Conservation (phyloP, 768 basidiomycete genomes). For the Lactifluus hygrophoroides region DNA sequence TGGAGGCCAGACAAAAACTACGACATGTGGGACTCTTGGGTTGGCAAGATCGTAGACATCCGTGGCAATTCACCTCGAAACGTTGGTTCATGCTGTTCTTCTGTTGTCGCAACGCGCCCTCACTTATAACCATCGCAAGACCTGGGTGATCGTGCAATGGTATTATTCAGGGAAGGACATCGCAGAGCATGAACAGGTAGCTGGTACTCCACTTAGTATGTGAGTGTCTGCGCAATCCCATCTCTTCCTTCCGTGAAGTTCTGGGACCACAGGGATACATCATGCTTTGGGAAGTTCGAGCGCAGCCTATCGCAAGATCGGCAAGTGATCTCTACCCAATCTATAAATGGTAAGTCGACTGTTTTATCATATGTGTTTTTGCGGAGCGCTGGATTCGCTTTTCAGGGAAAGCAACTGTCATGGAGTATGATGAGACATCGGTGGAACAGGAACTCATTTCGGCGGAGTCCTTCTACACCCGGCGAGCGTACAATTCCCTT, state of each 20-base stretch:
- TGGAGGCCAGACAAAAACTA: background rate
- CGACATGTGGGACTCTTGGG: constrained; percentile 4
- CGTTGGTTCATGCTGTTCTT: background rate
- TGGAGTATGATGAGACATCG: background rate
- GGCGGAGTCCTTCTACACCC: too few relatives aligned
- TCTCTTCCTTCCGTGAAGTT: background rate
- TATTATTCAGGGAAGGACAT: constrained; percentile 13
- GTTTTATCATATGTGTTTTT: too few relatives aligned
- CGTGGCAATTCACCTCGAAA: constrained; percentile 8
- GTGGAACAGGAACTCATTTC: too few relatives aligned
- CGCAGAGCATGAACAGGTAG: background rate
- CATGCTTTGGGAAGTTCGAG: constrained; percentile 12
- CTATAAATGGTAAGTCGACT: constrained; percentile 5
- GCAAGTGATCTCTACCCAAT: background rate
- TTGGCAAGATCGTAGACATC: constrained; percentile 8
- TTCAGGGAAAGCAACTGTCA: constrained; percentile 6
- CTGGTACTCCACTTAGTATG: background rate
- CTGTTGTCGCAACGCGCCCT: background rate
- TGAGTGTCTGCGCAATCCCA: background rate
- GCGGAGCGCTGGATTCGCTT: background rate
- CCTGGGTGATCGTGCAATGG: constrained; percentile 2
- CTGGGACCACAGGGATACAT: background rate
- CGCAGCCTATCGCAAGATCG: constrained; percentile 5
- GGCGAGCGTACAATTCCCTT: too few relatives aligned
- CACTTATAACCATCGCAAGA: background rate